These are phyloP conservation scores for Russula griseocarnosa DNA, from an alignment of 768 basidiomycete species.

Conservation along the genomic window DNA sequence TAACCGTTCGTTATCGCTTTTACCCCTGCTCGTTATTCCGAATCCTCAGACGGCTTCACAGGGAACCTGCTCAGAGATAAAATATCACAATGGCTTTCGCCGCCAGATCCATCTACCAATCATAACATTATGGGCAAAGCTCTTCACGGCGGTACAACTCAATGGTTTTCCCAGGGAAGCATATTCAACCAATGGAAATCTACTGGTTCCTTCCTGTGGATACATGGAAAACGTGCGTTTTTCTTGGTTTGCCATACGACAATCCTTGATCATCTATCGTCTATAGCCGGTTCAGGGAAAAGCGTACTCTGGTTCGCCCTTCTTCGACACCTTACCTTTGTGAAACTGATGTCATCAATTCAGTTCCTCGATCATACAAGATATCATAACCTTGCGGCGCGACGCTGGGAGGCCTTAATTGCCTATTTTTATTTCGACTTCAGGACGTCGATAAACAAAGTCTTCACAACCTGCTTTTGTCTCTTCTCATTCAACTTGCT, in stretches of 20 bases:
- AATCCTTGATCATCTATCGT: neutral
- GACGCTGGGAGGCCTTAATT: too few species aligned
- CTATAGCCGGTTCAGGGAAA: neutral
- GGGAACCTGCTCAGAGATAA: neutral
- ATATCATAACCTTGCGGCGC: too few species aligned
- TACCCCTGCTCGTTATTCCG: neutral
- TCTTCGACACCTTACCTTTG: too few species aligned
- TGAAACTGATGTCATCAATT: too few species aligned
- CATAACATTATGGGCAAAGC: neutral
- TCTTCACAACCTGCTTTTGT: too few species aligned
- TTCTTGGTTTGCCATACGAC: neutral
- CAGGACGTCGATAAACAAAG: too few species aligned
- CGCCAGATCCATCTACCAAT: neutral
- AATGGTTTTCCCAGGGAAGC: neutral
- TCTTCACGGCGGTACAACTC: neutral
- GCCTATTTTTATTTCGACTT: too few species aligned
- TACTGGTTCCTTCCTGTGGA: neutral
- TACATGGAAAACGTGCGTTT: neutral
- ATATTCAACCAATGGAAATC: conserved; percentile 2
- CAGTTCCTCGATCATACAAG: too few species aligned
- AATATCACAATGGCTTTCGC: neutral
- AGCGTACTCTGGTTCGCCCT: too few species aligned
- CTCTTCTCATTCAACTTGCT: too few species aligned
- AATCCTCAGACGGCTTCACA: neutral
- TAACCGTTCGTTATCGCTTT: neutral